A percentile compares a stretch with the other conserved stretches of the same genome.
These are phyloP conservation scores for Aspergillus caelatus DNA, from an alignment of 2,329 filamentous ascomycete species.

Conservation along the genomic window DNA sequence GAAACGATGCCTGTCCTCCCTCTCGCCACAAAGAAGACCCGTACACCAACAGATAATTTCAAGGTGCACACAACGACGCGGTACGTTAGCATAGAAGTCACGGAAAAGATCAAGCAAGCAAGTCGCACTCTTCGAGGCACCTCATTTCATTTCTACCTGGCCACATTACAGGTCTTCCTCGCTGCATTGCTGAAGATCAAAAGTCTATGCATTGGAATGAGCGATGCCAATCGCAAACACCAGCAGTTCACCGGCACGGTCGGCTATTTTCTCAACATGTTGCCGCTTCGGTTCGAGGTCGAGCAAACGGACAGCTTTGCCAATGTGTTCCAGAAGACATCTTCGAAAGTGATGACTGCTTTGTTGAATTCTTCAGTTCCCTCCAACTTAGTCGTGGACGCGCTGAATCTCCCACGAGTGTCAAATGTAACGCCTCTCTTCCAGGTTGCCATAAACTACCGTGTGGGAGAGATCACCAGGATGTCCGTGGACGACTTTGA, in stretches of 20 bases:
- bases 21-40: neutral
- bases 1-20: slow-evolving; percentile 6
- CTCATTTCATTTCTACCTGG: slow-evolving; percentile 12
- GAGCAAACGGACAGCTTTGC: neutral
- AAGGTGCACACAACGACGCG: neutral
- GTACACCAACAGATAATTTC: neutral
- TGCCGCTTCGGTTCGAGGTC: slow-evolving; percentile 5
- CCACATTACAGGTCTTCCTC: slow-evolving; percentile 5
- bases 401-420: neutral
- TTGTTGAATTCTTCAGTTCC: slow-evolving; percentile 8
- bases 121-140: neutral
- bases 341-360: neutral
- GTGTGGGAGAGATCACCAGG: slow-evolving; percentile 5
- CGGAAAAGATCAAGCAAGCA: neutral
- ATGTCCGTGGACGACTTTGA: slow-evolving; percentile 7
- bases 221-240: slow-evolving; percentile 10
- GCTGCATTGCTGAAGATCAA: neutral
- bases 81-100: neutral
- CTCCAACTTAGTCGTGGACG: slow-evolving; percentile 4
- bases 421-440: slow-evolving; percentile 9
- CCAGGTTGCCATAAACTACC: slow-evolving; percentile 13
- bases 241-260: neutral
- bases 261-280: slow-evolving; percentile 13
- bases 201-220: slow-evolving; percentile 12
- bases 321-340: neutral